A percentile compares a stretch with the other conserved stretches of the same genome.
These are phyloP conservation scores for Barnettozyma salicaria DNA, from an alignment of 805 yeast genomes.

Conservation along the genomic window DNA sequence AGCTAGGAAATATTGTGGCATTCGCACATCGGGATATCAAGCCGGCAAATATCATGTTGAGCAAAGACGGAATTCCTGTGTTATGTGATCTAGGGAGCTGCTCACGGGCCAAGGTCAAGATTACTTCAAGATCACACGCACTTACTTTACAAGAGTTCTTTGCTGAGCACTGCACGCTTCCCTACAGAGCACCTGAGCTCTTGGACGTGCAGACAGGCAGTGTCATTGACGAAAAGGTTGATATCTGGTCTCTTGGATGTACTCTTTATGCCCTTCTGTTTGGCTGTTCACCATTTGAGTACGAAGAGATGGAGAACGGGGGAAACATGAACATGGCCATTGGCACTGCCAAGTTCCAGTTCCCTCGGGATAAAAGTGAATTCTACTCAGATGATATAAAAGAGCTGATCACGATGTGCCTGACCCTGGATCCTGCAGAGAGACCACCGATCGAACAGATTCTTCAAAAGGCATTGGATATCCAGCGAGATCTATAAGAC, in stretches of 20 bases:
- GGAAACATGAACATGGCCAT: constrained; percentile 78
- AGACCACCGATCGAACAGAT: constrained; percentile 65
- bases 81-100: constrained; percentile 83
- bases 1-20: constrained; percentile 51
- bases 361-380: constrained; percentile 22
- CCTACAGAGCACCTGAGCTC: constrained; percentile 88
- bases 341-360: constrained; percentile 43
- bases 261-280: constrained; percentile 71
- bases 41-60: constrained; percentile 83
- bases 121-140: constrained; percentile 62
- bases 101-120: constrained; percentile 48
- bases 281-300: constrained; percentile 81
- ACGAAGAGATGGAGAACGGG: constrained; percentile 74
- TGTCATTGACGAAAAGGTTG: constrained; percentile 66
- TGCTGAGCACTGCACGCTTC: constrained; percentile 78
- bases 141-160: constrained; percentile 73
- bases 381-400: constrained; percentile 51
- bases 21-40: constrained; percentile 85
- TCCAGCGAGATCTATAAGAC: constrained; percentile 24
- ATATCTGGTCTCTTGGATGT: constrained; percentile 92
- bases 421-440: constrained; percentile 50
- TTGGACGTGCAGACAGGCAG: constrained; percentile 66
- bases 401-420: constrained; percentile 51
- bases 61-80: constrained; percentile 69
- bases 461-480: constrained; percentile 41